Evolutionary conservation across 2,329 filamentous ascomycete species (phyloP), one percentile per base, ranked within the genome.

Genomic region (Pestalotiopsis sp.): DNA sequence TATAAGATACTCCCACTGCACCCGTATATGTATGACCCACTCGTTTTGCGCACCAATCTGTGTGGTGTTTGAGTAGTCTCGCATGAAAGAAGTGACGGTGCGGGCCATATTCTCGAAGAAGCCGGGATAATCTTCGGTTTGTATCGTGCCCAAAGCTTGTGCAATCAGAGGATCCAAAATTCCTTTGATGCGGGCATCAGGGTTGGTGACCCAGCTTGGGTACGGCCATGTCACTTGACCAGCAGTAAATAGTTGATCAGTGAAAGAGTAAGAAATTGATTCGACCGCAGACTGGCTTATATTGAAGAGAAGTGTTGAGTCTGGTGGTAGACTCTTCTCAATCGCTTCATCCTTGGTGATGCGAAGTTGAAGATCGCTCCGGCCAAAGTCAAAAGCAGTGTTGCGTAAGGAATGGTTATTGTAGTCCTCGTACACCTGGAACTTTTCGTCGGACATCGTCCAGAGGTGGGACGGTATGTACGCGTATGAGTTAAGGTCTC

Each of bases 21-120:
- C 70, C 2, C 66, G 52, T 27, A 72, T 73, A 20, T 70, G 68
- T 9, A 71, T 69, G 2, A 68, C 67, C 72, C 70, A 75, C 14
- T 73, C 71, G 11, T 70, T 31, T 4, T 60, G 68, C 1, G 41
- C 58, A 1, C 73, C 72, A 0, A 31, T 4, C 1, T 65, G 38
- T 2, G 58, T 73, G 0, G 67, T 52, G 4, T 68, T 65, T 17
- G 69, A 68, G 1, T 67, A 40, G 59, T 71, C 70, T 17, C 72
- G 70, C 49, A 75, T 71, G 69, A 69, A 72, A 23, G 71, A 69
- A 1, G 71, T 68, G 40, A 72, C 68, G 2, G 45, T 66, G 41
- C 45, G 68, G 12, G 70, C 71, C 3, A 68, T 70, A 6, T 68
- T 69, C 1, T 70, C 72, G 31, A 73, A 73, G 4, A 70, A 71